Percentiles rank a stretch among this genome's conserved stretches.
phyloP scores from a whole-genome alignment of 2,329 filamentous ascomycete genomes.

The Sarocladium strictum region DNA sequence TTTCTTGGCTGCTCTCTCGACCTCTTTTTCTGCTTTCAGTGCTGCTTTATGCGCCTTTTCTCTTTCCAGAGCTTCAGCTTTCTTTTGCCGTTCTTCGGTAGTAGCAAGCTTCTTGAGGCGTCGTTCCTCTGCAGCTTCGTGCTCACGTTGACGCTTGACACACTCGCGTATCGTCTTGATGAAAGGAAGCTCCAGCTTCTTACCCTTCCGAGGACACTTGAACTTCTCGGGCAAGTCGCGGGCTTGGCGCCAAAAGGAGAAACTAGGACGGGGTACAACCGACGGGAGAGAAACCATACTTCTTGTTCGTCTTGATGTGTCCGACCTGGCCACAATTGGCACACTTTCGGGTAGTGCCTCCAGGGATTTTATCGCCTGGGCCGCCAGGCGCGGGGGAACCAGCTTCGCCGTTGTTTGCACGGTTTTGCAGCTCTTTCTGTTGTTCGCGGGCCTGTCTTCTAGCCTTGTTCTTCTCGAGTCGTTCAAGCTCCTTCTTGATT shows the following conservation, averaged over 20 bases:
- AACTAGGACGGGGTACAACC: conserved; percentile 8
- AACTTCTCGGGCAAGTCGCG: conserved; percentile 11
- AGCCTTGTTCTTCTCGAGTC: conserved; percentile 87
- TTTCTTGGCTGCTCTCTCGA: background rate
- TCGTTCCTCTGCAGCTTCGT: background rate
- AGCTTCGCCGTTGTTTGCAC: conserved; percentile 35
- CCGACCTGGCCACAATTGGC: conserved; percentile 95
- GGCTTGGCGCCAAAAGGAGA: background rate
- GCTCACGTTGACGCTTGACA: background rate
- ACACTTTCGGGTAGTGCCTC: conserved; percentile 81
- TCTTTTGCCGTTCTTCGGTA: background rate
- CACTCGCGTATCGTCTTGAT: conserved; percentile 4
- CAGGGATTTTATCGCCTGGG: conserved; percentile 44
- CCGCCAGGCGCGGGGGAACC: conserved; percentile 39
- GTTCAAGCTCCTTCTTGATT: conserved; percentile 62
- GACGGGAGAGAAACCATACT: conserved; percentile 49
- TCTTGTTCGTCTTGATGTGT: conserved; percentile 99
- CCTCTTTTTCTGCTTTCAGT: conserved; percentile 12
- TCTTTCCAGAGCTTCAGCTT: background rate
- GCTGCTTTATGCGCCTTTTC: conserved; percentile 9
- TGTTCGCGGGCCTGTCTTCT: conserved; percentile 86
- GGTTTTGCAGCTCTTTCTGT: conserved; percentile 63
- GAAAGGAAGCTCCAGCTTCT: background rate
- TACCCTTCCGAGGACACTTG: conserved; percentile 8
- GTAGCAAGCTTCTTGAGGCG: conserved; percentile 1